A percentile compares a stretch with the other conserved stretches of the same genome.
Evolutionary conservation across 768 basidiomycete species (phyloP).

Genomic region (Rubroboletus satanas): DNA sequence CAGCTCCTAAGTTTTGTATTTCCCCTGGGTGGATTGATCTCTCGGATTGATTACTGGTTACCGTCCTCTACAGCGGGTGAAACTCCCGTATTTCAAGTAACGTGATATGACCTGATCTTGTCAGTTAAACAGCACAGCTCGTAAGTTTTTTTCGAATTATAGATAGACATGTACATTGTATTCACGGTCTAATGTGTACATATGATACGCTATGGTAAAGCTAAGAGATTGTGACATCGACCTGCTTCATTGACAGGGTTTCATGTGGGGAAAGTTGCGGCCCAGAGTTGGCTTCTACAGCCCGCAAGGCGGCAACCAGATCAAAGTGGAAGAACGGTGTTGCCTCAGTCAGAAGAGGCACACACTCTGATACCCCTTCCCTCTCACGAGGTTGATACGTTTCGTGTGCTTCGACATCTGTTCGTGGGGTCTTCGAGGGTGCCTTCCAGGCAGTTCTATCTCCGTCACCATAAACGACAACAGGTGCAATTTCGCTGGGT

Average conservation of each 20-base stretch:
- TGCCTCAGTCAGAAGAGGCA: slow-evolving; percentile 43
- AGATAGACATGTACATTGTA: too few relatives aligned
- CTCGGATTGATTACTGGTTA: too few relatives aligned
- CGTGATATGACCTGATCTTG: too few relatives aligned
- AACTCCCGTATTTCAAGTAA: too few relatives aligned
- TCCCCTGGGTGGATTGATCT: too few relatives aligned
- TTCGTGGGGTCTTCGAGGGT: neutral
- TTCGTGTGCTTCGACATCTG: slow-evolving; percentile 35
- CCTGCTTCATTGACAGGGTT: slow-evolving; percentile 8
- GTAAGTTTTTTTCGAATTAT: too few relatives aligned
- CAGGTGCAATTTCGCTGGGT: slow-evolving; percentile 67
- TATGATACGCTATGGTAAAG: neutral
- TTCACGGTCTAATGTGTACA: neutral
- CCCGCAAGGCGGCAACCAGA: slow-evolving; percentile 63
- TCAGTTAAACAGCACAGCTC: too few relatives aligned
- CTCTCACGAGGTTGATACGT: slow-evolving; percentile 7
- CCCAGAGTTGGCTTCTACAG: slow-evolving; percentile 49
- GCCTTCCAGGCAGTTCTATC: slow-evolving; percentile 28
- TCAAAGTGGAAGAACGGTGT: slow-evolving; percentile 95
- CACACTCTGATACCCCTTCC: neutral
- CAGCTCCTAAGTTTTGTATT: too few relatives aligned
- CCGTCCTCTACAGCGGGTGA: too few relatives aligned
- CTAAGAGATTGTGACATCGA: neutral
- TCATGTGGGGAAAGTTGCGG: slow-evolving; percentile 3
- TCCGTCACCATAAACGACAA: slow-evolving; percentile 61